Conservation (phyloP, 2,329 filamentous ascomycete species). For the Nemania diffusa region DNA sequence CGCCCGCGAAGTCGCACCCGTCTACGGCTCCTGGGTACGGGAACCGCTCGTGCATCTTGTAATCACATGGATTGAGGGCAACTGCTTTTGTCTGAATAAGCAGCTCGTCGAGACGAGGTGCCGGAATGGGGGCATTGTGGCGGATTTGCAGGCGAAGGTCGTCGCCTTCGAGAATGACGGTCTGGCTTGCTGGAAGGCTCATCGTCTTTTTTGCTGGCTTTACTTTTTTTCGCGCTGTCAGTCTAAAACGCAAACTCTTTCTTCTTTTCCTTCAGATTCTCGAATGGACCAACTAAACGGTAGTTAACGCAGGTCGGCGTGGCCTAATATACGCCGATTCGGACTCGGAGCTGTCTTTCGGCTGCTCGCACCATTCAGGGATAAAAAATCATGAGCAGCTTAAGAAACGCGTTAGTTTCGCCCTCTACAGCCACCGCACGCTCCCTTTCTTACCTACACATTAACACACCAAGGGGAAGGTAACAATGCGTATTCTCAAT, state of each 20-base stretch:
- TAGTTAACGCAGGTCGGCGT: background rate
- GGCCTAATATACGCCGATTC: slow-evolving; percentile 5
- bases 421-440: background rate
- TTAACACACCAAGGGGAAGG: background rate
- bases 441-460: background rate
- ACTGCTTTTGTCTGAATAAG: slow-evolving; percentile 37
- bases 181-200: slow-evolving; percentile 26
- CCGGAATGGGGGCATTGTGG: slow-evolving; percentile 31
- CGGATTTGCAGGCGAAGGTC: slow-evolving; percentile 27
- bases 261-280: background rate
- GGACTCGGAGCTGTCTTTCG: background rate
- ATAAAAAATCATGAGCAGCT: background rate
- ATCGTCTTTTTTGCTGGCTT: background rate
- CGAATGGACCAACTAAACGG: background rate
- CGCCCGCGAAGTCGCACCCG: slow-evolving; percentile 39
- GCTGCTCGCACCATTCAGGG: background rate
- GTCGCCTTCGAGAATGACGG: slow-evolving; percentile 29
- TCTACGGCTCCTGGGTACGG: slow-evolving; percentile 32
- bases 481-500: background rate
- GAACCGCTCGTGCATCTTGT: slow-evolving; percentile 37
- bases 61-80: slow-evolving; percentile 42
- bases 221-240: background rate
- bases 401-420: background rate
- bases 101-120: slow-evolving; percentile 25
- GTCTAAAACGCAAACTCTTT: too few relatives aligned